Base-by-base conservation (phyloP, 352 stramenopile species). In the Globisporangium abappressorium region DNA sequence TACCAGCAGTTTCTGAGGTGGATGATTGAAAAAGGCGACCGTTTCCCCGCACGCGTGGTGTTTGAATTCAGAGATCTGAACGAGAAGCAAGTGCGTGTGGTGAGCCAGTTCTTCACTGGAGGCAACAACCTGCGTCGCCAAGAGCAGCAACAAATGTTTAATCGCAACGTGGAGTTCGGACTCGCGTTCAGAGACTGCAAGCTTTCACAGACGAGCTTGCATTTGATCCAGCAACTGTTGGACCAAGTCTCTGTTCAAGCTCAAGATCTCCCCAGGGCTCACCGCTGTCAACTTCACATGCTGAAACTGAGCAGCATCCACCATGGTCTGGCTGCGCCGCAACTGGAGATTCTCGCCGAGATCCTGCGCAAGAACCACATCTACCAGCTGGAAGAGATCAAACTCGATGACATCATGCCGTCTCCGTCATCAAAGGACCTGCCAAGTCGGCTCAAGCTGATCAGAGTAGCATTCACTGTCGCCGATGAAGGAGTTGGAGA, bases 311-410 rank as follows among this genome's bases (percentile, higher is more conserved):
- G 55, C 38, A 18, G 38, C 12, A 46, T 46, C 33, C 15, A 9
- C 14, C 38, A 47, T 20, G 30, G 18, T 12, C 20, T 61, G 30
- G 15, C 7, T 46, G 8, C 30, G 3, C 8, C 55, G 9, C 28
- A 61, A 8, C 8, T 61, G 20, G 55, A 61, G 30, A 3, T 61
- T 28, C 1, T 61, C n/a, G 9, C 55, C 8, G 33, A 49, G 30
- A 62, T 62, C 5, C 20, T 62, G 33, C n/a, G 56, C 33, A 62
- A 62, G 55, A 61, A 47, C 20, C 20, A 61, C 33, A 12, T 47
- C 18, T 49, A 62, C n/a, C 3, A 30, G 9, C 33, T 62, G 5
- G 20, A 24, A 6, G 33, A 49, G 8, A 62, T 62, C 33, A 47
- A 62, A 5, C 30, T 62, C 11, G 33, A 51, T 22, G 43, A 15